phyloP scores from a whole-genome alignment of 2,329 filamentous ascomycete species.

The Cordyceps javanica region DNA sequence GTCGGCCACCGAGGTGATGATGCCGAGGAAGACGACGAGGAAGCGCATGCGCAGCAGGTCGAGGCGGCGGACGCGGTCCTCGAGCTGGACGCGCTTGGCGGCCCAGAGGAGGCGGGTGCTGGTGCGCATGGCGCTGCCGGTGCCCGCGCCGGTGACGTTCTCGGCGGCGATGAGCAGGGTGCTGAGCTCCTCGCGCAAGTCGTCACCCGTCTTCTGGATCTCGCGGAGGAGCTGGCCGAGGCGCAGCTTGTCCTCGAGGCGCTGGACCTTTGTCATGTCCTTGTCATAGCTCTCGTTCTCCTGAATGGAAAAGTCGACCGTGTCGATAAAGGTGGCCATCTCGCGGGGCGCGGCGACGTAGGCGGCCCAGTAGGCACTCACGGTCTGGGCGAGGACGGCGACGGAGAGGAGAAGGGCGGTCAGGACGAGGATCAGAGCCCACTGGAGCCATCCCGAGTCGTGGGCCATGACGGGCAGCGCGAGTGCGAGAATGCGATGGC shows the following conservation, averaged over 20 bases:
- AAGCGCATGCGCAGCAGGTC: constrained; percentile 60
- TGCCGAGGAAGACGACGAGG: constrained; percentile 57
- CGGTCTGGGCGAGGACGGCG: constrained; percentile 46
- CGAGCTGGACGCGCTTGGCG: constrained; percentile 44
- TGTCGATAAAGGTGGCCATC: constrained; percentile 51
- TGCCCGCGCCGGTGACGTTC: constrained; percentile 33
- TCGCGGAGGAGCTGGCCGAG: constrained; percentile 52
- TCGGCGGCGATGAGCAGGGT: constrained; percentile 41
- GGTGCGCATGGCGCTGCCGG: constrained; percentile 38
- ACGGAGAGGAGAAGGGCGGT: constrained; percentile 52
- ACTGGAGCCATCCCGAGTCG: constrained; percentile 42
- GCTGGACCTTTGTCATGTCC: constrained; percentile 51
- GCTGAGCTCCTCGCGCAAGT: constrained; percentile 55
- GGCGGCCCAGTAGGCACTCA: constrained; percentile 46
- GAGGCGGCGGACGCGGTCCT: constrained; percentile 52
- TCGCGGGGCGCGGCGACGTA: constrained; percentile 54
- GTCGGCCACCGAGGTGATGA: constrained; percentile 37
- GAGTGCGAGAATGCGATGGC: not conserved
- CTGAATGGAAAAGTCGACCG: constrained; percentile 54
- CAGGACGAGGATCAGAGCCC: constrained; percentile 52
- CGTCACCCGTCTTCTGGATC: constrained; percentile 55
- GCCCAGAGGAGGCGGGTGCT: constrained; percentile 54
- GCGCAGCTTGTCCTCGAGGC: constrained; percentile 57
- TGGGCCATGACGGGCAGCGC: constrained; percentile 38
- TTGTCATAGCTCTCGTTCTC: constrained; percentile 60